Percentiles rank a stretch among this genome's conserved stretches.
Conservation (phyloP, 371 early-diverging fungal species). For the Saksenaea oblongispora region DNA sequence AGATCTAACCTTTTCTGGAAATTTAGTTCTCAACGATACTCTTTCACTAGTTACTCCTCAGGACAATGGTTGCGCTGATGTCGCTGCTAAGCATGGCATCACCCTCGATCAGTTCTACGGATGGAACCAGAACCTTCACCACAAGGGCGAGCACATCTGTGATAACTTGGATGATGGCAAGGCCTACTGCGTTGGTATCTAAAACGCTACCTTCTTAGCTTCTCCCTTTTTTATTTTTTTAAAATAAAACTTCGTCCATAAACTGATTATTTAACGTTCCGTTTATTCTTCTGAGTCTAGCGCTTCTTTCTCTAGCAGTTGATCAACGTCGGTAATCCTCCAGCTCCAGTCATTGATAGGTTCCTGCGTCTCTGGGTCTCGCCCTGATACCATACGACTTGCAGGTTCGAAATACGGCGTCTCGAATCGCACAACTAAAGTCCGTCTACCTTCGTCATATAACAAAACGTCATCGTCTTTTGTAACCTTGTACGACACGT, state of each 20-base stretch:
- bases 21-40: not conserved
- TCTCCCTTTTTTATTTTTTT: not conserved
- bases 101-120: slow-evolving; percentile 20
- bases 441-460: slow-evolving; percentile 53
- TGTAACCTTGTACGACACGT: slow-evolving; percentile 44
- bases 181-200: slow-evolving; percentile 33
- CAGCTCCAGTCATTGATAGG: slow-evolving; percentile 61
- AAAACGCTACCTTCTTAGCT: not conserved
- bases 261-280: not conserved
- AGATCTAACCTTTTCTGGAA: not conserved
- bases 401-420: slow-evolving; percentile 62
- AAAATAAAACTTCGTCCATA: not conserved
- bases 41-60: slow-evolving; percentile 12
- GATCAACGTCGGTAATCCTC: slow-evolving; percentile 60
- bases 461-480: slow-evolving; percentile 23
- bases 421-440: slow-evolving; percentile 54
- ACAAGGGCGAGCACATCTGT: slow-evolving; percentile 27
- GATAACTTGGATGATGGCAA: slow-evolving; percentile 41
- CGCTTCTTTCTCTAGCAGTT: slow-evolving; percentile 55
- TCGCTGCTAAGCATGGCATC: slow-evolving; percentile 29
- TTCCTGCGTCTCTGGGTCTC: slow-evolving; percentile 51
- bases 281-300: slow-evolving; percentile 25
- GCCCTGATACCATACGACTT: slow-evolving; percentile 48
- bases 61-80: slow-evolving; percentile 25
- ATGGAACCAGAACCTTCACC: slow-evolving; percentile 37